phyloP scores from a whole-genome alignment of 108 stramenopile genomes.

The Cyclotella choctawhatcheeana region DNA sequence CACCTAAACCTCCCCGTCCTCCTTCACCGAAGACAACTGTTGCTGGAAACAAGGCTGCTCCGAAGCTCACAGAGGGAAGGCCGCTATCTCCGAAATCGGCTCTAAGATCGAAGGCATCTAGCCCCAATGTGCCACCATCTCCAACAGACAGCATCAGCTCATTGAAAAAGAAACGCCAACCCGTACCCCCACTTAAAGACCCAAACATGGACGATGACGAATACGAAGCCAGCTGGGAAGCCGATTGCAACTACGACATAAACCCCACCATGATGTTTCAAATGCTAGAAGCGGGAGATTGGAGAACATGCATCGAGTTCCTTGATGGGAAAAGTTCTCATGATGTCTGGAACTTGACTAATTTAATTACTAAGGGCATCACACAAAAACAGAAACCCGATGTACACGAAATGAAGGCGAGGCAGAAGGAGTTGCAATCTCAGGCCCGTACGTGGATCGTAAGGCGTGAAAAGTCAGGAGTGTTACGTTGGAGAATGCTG shows the following conservation, averaged over 20 bases:
- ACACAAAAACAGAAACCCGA: constrained; percentile 15
- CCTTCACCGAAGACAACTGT: constrained; percentile 5
- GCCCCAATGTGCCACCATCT: constrained; percentile 5
- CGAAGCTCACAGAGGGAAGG: no score
- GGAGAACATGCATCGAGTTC: constrained; percentile 60
- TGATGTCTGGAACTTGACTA: constrained; percentile 33
- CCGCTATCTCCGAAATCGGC: constrained; percentile 25
- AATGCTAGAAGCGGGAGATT: constrained; percentile 64
- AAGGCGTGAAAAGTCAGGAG: constrained; percentile 52
- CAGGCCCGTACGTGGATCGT: constrained; percentile 80
- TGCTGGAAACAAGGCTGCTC: constrained; percentile 15
- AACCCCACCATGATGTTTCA: constrained; percentile 73
- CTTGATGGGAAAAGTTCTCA: constrained; percentile 43
- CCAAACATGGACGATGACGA: constrained; percentile 46
- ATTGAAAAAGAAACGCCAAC: constrained; percentile 29
- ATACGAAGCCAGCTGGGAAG: constrained; percentile 48
- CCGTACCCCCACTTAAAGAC: constrained; percentile 46
- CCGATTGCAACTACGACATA: constrained; percentile 68
- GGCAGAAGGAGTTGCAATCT: constrained; percentile 36
- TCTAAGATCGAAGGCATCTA: constrained; percentile 13
- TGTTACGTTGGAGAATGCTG: constrained; percentile 69
- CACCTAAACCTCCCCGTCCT: constrained; percentile 1
- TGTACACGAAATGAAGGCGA: constrained; percentile 17
- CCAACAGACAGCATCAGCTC: constrained; percentile 22
- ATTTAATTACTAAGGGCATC: constrained; percentile 21